Evolutionary conservation across 2,329 filamentous ascomycete species (phyloP).

Genomic region (Mycosphaerella arachidis): DNA sequence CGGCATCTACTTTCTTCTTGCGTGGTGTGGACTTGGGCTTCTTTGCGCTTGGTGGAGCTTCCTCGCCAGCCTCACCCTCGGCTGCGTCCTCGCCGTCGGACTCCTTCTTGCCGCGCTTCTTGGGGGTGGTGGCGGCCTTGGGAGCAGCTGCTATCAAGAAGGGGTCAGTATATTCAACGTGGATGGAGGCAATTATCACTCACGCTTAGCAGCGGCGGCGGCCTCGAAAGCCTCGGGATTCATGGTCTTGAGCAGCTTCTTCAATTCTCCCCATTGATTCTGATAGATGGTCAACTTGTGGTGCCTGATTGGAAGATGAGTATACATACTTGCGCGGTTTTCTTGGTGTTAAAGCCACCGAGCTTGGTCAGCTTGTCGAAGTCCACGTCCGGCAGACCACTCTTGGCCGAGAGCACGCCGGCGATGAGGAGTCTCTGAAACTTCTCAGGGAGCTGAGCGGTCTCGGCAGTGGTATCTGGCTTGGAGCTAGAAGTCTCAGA

Average conservation of each 20-base stretch:
- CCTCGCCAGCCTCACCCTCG: constrained; percentile 14
- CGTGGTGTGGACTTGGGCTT: constrained; percentile 12
- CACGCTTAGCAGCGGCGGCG: constrained; percentile 12
- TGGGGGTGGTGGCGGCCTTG: constrained; percentile 20
- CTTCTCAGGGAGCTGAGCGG: constrained; percentile 26
- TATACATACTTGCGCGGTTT: constrained; percentile 13
- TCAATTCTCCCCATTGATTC: constrained; percentile 35
- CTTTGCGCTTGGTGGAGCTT: constrained; percentile 9
- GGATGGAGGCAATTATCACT: background rate
- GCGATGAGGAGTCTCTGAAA: constrained; percentile 30
- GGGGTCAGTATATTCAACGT: constrained; percentile 5
- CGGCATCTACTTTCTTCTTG: constrained; percentile 8
- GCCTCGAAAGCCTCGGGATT: constrained; percentile 13
- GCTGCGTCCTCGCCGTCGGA: constrained; percentile 15
- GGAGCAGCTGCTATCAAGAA: constrained; percentile 13
- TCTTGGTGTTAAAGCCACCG: constrained; percentile 30
- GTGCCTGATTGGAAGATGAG: background rate
- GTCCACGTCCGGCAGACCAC: constrained; percentile 32
- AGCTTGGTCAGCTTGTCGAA: constrained; percentile 26
- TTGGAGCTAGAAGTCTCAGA: constrained; percentile 9
- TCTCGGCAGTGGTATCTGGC: constrained; percentile 6
- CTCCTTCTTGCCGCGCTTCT: constrained; percentile 31
- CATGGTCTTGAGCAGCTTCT: constrained; percentile 30
- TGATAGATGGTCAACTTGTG: constrained; percentile 29
- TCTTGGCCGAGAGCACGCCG: constrained; percentile 30